phyloP scores from a whole-genome alignment of 2,329 filamentous ascomycete species.

The Eutypa lata region DNA sequence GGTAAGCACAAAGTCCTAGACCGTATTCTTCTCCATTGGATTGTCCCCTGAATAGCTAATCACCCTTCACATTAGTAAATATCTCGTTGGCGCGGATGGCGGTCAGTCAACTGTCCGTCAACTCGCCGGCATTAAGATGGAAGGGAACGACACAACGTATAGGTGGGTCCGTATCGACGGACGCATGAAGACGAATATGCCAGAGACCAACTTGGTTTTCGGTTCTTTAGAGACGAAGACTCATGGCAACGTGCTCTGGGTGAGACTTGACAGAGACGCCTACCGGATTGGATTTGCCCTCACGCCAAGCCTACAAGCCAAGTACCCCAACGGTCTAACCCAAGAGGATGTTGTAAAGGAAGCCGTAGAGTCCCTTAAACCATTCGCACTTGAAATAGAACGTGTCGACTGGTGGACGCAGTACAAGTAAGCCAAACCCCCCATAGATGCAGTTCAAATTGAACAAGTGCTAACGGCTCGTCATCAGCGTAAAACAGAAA shows the following conservation, averaged over 20 bases:
- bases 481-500: background rate
- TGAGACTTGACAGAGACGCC: constrained; percentile 3
- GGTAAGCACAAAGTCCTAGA: background rate
- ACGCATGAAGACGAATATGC: constrained; percentile 9
- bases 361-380: constrained; percentile 1
- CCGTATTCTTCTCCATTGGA: background rate
- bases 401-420: constrained; percentile 23
- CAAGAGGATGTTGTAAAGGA: constrained; percentile 1
- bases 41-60: background rate
- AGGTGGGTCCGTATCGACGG: constrained; percentile 9
- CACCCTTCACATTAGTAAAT: constrained; percentile 4
- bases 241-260: constrained; percentile 7
- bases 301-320: constrained; percentile 2
- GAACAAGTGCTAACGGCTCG: background rate
- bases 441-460: background rate
- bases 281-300: constrained; percentile 8
- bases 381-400: constrained; percentile 6
- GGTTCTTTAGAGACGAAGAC: constrained; percentile 2
- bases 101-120: constrained; percentile 6
- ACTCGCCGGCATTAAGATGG: constrained; percentile 4
- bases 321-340: constrained; percentile 3
- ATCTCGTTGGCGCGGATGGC: constrained; percentile 12
- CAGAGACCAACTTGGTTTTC: constrained; percentile 1
- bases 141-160: constrained; percentile 3
- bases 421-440: constrained; percentile 66